Conservation (phyloP, 2,329 filamentous ascomycete species). For the Diaporthe citrichinensis region DNA sequence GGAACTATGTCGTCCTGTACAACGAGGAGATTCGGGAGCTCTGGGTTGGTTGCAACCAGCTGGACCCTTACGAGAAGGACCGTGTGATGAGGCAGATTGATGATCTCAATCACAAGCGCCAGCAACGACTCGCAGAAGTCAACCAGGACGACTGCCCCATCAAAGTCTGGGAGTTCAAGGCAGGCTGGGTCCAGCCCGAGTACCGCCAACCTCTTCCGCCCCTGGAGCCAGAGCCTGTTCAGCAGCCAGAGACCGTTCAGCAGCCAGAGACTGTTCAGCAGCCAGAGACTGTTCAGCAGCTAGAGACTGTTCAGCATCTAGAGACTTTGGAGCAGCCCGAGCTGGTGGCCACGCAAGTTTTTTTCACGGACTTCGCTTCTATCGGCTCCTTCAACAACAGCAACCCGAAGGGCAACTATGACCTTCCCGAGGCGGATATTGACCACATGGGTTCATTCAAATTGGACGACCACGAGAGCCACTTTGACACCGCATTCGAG, state of each 20-base stretch:
- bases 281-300: not conserved
- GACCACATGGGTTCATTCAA: not conserved
- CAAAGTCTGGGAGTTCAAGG: not conserved
- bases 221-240: not conserved
- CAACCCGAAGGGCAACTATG: not conserved
- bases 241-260: not conserved
- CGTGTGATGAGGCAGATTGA: slow-evolving; percentile 14
- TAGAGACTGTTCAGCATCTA: not conserved
- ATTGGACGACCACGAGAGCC: not conserved
- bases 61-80: not conserved
- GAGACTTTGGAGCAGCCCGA: not conserved
- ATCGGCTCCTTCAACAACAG: not conserved
- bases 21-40: slow-evolving; percentile 19
- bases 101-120: slow-evolving; percentile 8
- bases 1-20: slow-evolving; percentile 6
- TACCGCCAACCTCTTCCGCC: not conserved
- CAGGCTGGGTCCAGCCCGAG: slow-evolving; percentile 1
- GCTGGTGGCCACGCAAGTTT: not conserved
- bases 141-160: slow-evolving; percentile 1
- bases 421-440: not conserved
- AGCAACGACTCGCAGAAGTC: not conserved
- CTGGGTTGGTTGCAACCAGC: slow-evolving; percentile 3
- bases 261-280: not conserved
- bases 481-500: not conserved
- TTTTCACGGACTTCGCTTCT: not conserved